Base-by-base conservation (phyloP, 106 monocot species). In the Alisma plantagoaquatica region DNA sequence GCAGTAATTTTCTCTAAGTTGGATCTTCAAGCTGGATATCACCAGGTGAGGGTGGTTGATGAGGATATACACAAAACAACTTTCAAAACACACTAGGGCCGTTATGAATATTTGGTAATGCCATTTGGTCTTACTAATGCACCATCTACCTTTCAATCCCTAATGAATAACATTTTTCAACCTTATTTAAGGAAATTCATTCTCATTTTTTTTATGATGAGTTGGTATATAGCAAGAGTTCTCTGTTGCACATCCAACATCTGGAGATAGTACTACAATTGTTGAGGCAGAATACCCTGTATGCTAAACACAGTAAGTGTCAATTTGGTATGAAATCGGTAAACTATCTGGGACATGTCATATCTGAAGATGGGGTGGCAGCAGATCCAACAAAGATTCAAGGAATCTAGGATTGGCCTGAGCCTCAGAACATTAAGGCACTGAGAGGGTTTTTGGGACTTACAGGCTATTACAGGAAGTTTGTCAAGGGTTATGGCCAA, bases 401-500 rank as follows among this genome's bases (percentile, higher is more conserved):
- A 47, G 45, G 2, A 10, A 20, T 60, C 0, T 22, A 22, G 1
- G 12, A 9, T 3, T 48, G 47, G 49, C 47, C 25, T 1, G 6
- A 12, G 0, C 60, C 60, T 2, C 29, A 31, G 10, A 27, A 26
- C 4, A n/a, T 60, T 2, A 60, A 30, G 30, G 12, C 25, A 4
- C 23, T 47, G 14, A 17, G 29, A 14, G 60, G 60, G 2, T 60
- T 60, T 27, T 47, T 60, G 60, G 60, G 29, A 2, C 10, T 60
- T 2, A 29, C 30, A 2, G 60, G 44, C 1, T 60, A 60, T 30
- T 60, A 60, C 31, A 27, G 60, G 3, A 43, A 27, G 12, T 60
- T 60, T 27, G 32, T 60, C 4, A 12, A 22, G 21, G 46, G n/a
- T 4, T 60, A 60, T 45, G 44, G 18, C 0, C 45, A 10, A 2